phyloP scores from a whole-genome alignment of 1,284 basidiomycete species.

The Trichosporon sp. region DNA sequence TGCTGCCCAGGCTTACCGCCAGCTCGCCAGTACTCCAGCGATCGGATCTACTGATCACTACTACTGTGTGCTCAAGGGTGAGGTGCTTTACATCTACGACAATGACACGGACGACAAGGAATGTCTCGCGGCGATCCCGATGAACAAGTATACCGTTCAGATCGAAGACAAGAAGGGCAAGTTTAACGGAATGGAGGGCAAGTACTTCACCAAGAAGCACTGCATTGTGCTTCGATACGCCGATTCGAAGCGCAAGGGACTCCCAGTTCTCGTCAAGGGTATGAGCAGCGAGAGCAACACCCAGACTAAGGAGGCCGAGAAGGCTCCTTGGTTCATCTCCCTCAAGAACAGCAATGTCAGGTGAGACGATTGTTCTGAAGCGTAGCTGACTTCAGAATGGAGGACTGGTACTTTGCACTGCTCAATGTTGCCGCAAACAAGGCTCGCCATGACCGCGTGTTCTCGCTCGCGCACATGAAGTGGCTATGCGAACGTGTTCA shows the following conservation, averaged over 20 bases:
- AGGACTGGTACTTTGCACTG: conserved; percentile 92
- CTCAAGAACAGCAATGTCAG: conserved; percentile 67
- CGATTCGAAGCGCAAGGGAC: conserved; percentile 21
- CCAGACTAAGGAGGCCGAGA: conserved; percentile 50
- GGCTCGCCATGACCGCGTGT: conserved; percentile 55
- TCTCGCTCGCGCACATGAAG: conserved; percentile 74
- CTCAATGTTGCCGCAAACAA: conserved; percentile 62
- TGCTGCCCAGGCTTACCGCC: conserved; percentile 12
- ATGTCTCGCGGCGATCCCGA: conserved; percentile 76
- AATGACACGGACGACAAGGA: conserved; percentile 57
- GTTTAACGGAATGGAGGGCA: conserved; percentile 55
- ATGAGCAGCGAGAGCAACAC: conserved; percentile 41
- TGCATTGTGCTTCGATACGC: conserved; percentile 68
- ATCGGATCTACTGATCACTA: conserved; percentile 81
- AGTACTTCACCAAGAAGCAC: conserved; percentile 82
- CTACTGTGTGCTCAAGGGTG: conserved; percentile 81
- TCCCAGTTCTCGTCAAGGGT: conserved; percentile 32
- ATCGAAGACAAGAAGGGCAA: conserved; percentile 62
- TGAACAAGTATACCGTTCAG: conserved; percentile 64
- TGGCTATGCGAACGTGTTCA: conserved; percentile 72
- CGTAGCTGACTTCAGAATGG: conserved; percentile 40
- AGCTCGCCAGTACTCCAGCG: conserved; percentile 41
- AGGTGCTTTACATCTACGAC: conserved; percentile 83
- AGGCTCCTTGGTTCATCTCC: conserved; percentile 83
- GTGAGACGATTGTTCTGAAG: conserved; percentile 21